Percentiles rank a stretch among this genome's conserved stretches.
These are phyloP conservation scores for Moelleriella libera DNA, from an alignment of 2,329 filamentous ascomycete genomes.

Conservation along the genomic window DNA sequence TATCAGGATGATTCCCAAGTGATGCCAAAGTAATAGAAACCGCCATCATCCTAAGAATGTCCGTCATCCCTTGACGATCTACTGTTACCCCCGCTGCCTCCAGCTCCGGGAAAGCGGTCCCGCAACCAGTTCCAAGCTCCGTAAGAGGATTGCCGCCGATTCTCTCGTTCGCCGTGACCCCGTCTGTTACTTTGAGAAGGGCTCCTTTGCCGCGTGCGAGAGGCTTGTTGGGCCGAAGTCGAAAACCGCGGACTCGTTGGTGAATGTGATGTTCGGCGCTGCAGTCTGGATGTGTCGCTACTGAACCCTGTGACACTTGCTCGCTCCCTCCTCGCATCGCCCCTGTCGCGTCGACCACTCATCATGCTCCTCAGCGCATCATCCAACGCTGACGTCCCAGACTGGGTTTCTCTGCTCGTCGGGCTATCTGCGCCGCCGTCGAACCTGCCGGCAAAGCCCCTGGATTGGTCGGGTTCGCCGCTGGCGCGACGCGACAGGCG, in stretches of 20 bases:
- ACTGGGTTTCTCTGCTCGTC: slow-evolving; percentile 2
- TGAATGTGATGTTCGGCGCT: slow-evolving; percentile 22
- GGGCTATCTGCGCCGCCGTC: slow-evolving; percentile 2
- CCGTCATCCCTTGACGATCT: slow-evolving; percentile 15
- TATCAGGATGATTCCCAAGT: background rate
- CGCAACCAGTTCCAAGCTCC: slow-evolving; percentile 30
- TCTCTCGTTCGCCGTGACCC: slow-evolving; percentile 13
- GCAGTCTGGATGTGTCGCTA: slow-evolving; percentile 19
- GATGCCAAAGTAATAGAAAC: background rate
- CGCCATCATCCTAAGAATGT: slow-evolving; percentile 10
- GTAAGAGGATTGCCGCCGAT: slow-evolving; percentile 16
- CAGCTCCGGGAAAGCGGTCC: slow-evolving; percentile 20
- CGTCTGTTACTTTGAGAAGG: slow-evolving; percentile 21
- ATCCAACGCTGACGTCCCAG: background rate
- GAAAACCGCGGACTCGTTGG: slow-evolving; percentile 19
- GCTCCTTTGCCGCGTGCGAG: slow-evolving; percentile 22
- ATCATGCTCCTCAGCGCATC: too few species aligned
- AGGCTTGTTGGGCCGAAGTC: slow-evolving; percentile 14
- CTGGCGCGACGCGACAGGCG: background rate
- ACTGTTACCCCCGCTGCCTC: slow-evolving; percentile 12
- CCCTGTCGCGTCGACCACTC: too few species aligned
- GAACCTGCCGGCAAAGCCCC: background rate
- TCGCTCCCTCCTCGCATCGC: slow-evolving; percentile 11
- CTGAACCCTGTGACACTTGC: slow-evolving; percentile 12
- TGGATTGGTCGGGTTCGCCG: slow-evolving; percentile 1